Base-by-base conservation (phyloP, 768 basidiomycete genomes). In the Crepidotus variabilis region DNA sequence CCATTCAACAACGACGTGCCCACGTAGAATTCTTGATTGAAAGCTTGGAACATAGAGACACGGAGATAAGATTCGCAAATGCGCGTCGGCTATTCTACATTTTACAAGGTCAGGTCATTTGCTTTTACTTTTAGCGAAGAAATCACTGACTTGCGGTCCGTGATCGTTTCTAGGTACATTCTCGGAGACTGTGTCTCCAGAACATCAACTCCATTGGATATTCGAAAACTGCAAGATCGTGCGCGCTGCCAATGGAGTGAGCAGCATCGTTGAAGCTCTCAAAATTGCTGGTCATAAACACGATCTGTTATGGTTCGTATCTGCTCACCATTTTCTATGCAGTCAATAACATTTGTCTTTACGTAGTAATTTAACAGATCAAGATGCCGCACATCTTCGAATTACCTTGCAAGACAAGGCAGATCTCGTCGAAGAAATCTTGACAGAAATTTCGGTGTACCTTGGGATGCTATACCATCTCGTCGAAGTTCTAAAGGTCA, bases 191-290 rank as follows among this genome's bases (percentile, higher is more conserved):
- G 83, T 84, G 9, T 93, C 93, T 20, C 90, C 94, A 0, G 94
- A 98, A 67, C 88, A 96, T 68, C 96, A 99, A 68, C 75, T 98
- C 36, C 92, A 94, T 61, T 94, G 94, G 88, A 90, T 99, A 63
- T 89, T 95, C 58, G 89, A 96, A 70, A 96, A 98, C 67, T 90
- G 90, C 68, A 92, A 90, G 68, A 77, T 91, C 18, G 86, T 98
- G 1, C 83, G 94, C 50, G 77, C 80, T 20, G 87, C 87, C 0
- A 92, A 96, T 70, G 95, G 94, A 18, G 73, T 98, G 28, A 84
- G 81, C 63, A 83, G 79, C 56, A 88, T 98, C 20, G 81, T 96
- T 14, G 87, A 91, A 64, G 94, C 92, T 6, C 81, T 98, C 73
- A 94, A 93, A 72, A 89, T 94, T 57, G 94, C 94, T 3, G 87